A percentile compares a stretch with the other conserved stretches of the same genome.
These are phyloP conservation scores for Stropharia rugosoannulata DNA, from an alignment of 768 basidiomycete species.

Conservation along the genomic window DNA sequence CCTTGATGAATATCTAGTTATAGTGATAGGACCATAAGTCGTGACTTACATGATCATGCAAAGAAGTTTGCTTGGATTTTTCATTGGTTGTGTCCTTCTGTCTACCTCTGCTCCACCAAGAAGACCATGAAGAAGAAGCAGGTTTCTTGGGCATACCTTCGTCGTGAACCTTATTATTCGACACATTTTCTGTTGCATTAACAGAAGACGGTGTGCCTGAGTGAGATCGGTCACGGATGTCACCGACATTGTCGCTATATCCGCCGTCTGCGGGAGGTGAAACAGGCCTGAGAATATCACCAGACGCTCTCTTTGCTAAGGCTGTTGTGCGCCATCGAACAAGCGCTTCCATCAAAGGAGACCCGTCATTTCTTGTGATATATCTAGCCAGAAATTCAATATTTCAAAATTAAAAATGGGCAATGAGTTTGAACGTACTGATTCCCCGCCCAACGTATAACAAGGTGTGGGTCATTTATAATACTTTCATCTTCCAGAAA, in stretches of 20 bases:
- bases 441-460: slow-evolving; percentile 70
- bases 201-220: slow-evolving; percentile 15
- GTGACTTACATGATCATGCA: slow-evolving; percentile 11
- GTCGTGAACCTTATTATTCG: neutral
- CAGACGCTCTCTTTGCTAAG: slow-evolving; percentile 13
- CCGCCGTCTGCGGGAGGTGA: slow-evolving; percentile 11
- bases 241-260: slow-evolving; percentile 5
- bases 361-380: slow-evolving; percentile 72
- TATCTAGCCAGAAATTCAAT: slow-evolving; percentile 43
- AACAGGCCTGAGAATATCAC: slow-evolving; percentile 13
- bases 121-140: slow-evolving; percentile 71
- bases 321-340: slow-evolving; percentile 55
- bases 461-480: slow-evolving; percentile 61
- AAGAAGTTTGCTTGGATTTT: slow-evolving; percentile 7
- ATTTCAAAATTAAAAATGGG: neutral
- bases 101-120: slow-evolving; percentile 79
- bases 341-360: slow-evolving; percentile 75
- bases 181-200: slow-evolving; percentile 7
- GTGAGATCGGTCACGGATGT: slow-evolving; percentile 14
- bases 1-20: neutral
- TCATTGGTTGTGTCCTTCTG: slow-evolving; percentile 24
- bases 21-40: neutral
- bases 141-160: slow-evolving; percentile 31
- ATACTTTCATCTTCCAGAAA: slow-evolving; percentile 68
- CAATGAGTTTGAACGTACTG: slow-evolving; percentile 44